Base-by-base conservation (phyloP, 441 rosid genomes). In the Mallotus repandus region DNA sequence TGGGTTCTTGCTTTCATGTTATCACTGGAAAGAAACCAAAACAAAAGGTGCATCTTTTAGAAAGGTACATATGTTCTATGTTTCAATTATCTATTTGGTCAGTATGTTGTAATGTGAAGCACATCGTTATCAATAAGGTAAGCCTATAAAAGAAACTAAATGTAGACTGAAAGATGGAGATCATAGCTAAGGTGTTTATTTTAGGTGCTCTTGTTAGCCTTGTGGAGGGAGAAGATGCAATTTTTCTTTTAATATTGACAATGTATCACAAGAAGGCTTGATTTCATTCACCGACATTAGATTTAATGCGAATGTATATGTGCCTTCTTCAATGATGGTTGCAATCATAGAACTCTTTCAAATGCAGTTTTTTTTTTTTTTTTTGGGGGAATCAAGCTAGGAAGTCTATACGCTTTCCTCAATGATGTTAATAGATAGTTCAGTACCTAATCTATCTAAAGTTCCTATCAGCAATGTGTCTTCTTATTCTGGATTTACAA, bases 1-100 rank as follows among this genome's bases (percentile, higher is more conserved):
- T 90, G 68, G 79, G 54, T 76, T 82, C 87, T 25, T 93, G 91
- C 83, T 93, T 91, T 79, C 86, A 78, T 67, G 92, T 91, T 69
- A 80, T 90, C 50, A 82, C 80, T 29, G 94, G 83, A 54, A 84
- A 67, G 71, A 85, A 82, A 79, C 90, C 88, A 74, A 86, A 84
- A 78, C 94, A 88, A 61, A 95, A 88, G 79, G 46, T 93, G 38
- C 83, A 86, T 77, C 91, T 89, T 76, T 82, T 93, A 71, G 98
- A 95, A 81, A 91, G 96, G 98, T 91, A 82, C 9, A 7, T 18
- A 12, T 58, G 12, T 54, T 54, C 48, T 11, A 6, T 1, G 9
- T 62, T 62, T 75, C 55, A 68, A 59, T 25, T 48, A 57, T 66
- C n/a, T 6, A 12, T 58, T 61, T 38, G n/a, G 2, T 21, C 12